A percentile compares a stretch with the other conserved stretches of the same genome.
Conservation (phyloP, 164 flowering plant genomes). For the Vitis rotundifolia region DNA sequence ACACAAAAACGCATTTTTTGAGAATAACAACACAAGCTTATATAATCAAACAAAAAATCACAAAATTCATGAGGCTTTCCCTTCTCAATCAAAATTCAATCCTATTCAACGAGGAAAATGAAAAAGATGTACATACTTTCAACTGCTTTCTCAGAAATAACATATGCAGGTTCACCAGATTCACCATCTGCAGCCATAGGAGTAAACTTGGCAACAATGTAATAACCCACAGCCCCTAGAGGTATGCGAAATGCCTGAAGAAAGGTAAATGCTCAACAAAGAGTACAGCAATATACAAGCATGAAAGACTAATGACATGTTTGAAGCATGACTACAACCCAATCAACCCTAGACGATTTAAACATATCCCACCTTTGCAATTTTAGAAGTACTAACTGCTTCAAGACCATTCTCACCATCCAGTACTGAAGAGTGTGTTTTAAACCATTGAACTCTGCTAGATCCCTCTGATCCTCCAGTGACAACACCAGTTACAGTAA, state of each 20-base stretch:
- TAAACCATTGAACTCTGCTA: conserved; percentile 98
- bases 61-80: too few species aligned
- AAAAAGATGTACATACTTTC: conserved; percentile 62
- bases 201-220: conserved; percentile 85
- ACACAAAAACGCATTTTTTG: too few species aligned
- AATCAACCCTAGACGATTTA: not conserved
- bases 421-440: conserved; percentile 56
- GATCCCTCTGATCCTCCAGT: conserved; percentile 97
- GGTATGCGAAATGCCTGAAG: conserved; percentile 91
- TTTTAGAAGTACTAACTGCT: conserved; percentile 77
- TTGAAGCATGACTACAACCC: not conserved
- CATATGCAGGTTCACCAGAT: conserved; percentile 84
- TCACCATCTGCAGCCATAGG: conserved; percentile 97
- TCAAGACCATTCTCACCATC: conserved; percentile 71
- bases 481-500: conserved; percentile 78
- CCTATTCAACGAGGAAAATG: not conserved
- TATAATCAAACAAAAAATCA: too few species aligned
- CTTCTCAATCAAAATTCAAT: not conserved
- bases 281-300: conserved; percentile 5
- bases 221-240: conserved; percentile 88
- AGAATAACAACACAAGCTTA: too few species aligned
- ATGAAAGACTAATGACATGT: not conserved
- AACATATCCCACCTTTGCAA: conserved; percentile 68
- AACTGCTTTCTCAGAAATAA: conserved; percentile 69
- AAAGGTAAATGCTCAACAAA: conserved; percentile 11